phyloP scores from a whole-genome alignment of 2,329 filamentous ascomycete genomes.

The Pseudogymnoascus sp. region DNA sequence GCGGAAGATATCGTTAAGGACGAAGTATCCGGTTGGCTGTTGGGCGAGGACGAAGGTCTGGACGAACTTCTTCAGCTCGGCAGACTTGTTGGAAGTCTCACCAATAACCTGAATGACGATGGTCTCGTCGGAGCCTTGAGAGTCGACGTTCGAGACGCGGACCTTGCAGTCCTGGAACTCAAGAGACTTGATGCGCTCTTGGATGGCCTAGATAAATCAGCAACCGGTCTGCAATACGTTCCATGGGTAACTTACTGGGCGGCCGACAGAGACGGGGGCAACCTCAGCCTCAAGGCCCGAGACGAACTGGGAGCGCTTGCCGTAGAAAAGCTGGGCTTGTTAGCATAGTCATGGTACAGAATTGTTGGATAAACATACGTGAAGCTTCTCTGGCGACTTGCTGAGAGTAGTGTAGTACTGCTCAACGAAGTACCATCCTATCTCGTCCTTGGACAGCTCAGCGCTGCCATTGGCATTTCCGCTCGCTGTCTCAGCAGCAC shows the following conservation, averaged over 20 bases:
- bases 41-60: conserved; percentile 96
- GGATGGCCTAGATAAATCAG: conserved; percentile 59
- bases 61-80: conserved; percentile 88
- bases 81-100: conserved; percentile 89
- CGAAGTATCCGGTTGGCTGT: conserved; percentile 95
- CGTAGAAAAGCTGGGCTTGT: conserved; percentile 69
- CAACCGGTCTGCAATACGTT: background rate
- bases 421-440: conserved; percentile 99
- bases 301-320: conserved; percentile 91
- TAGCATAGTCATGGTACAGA: background rate
- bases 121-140: conserved; percentile 82
- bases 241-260: conserved; percentile 57
- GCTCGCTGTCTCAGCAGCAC: conserved; percentile 22
- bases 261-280: conserved; percentile 75
- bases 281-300: conserved; percentile 86
- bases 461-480: conserved; percentile 32
- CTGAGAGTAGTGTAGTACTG: conserved; percentile 98
- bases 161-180: conserved; percentile 98
- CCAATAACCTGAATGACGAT: conserved; percentile 98
- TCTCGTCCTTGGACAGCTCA: conserved; percentile 73
- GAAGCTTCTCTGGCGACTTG: conserved; percentile 87
- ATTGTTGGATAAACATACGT: conserved; percentile 41
- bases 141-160: conserved; percentile 94
- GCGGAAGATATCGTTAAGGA: conserved; percentile 95
- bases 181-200: conserved; percentile 85